These are phyloP conservation scores for Ruellia speciosa DNA, from an alignment of 305 asterid species.

Conservation along the genomic window DNA sequence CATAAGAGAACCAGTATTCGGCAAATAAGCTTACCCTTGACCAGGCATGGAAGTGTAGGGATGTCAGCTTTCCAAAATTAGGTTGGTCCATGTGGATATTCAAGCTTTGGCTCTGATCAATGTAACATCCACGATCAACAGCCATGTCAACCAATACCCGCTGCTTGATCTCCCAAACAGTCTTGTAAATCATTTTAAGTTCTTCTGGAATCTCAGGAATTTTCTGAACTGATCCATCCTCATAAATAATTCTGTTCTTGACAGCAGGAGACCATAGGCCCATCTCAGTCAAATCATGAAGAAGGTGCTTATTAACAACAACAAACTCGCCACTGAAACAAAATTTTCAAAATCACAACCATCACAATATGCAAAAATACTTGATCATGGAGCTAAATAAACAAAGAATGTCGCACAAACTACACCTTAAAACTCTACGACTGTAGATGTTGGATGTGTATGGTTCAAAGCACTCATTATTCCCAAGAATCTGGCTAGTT, in stretches of 20 bases:
- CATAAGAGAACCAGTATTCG: neutral
- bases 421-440: slow-evolving; percentile 80
- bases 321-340: slow-evolving; percentile 3
- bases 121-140: slow-evolving; percentile 89
- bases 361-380: neutral
- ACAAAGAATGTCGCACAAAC: neutral
- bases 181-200: slow-evolving; percentile 69
- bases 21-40: slow-evolving; percentile 35
- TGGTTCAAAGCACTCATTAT: slow-evolving; percentile 96
- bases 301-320: neutral
- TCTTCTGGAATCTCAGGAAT: slow-evolving; percentile 66
- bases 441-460: slow-evolving; percentile 90
- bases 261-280: slow-evolving; percentile 64
- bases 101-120: slow-evolving; percentile 88
- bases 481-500: slow-evolving; percentile 98
- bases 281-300: slow-evolving; percentile 5
- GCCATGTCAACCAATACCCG: slow-evolving; percentile 87
- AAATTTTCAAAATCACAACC: neutral
- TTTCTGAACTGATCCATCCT: slow-evolving; percentile 72
- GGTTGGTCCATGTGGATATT: slow-evolving; percentile 96
- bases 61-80: slow-evolving; percentile 70
- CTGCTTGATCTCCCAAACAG: slow-evolving; percentile 95
- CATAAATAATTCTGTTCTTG: slow-evolving; percentile 74
- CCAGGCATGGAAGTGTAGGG: slow-evolving; percentile 89
- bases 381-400: neutral